Evolutionary conservation across 805 yeast species (phyloP).

Genomic region (Metschnikowia vanudenii): DNA sequence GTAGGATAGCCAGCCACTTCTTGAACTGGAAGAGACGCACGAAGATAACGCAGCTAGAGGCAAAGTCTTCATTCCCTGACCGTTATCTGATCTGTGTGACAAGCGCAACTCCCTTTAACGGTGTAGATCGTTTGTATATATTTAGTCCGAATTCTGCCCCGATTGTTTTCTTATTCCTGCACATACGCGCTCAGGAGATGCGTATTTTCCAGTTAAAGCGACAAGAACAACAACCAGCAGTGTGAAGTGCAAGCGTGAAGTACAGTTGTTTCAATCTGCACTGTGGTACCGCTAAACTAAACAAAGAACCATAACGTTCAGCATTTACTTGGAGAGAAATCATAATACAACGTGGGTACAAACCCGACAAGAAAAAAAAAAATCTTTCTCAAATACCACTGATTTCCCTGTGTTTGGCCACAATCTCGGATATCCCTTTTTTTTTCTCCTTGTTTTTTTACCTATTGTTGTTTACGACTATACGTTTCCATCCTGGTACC

Average conservation of each 20-base stretch:
- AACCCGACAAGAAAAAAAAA: neutral
- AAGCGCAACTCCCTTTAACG: neutral
- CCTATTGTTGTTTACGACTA: neutral
- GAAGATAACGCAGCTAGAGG: neutral
- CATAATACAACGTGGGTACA: neutral
- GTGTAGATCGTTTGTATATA: slow-evolving; percentile 9
- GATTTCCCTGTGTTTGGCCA: neutral
- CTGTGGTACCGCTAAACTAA: slow-evolving; percentile 2
- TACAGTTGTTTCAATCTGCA: slow-evolving; percentile 6
- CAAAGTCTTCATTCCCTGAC: neutral
- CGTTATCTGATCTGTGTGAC: neutral
- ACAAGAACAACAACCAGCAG: slow-evolving; percentile 9
- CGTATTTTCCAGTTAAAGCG: slow-evolving; percentile 3
- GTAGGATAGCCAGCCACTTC: too few species aligned
- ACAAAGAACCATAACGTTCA: slow-evolving; percentile 1
- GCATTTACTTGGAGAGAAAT: neutral
- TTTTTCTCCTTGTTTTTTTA: neutral
- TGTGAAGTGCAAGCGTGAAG: neutral
- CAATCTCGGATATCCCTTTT: neutral
- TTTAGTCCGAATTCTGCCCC: slow-evolving; percentile 12
- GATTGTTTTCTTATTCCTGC: slow-evolving; percentile 1
- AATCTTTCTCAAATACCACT: neutral
- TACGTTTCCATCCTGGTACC: neutral
- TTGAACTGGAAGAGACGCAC: neutral
- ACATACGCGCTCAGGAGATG: neutral